Percentiles rank a stretch among this genome's conserved stretches.
phyloP scores from a whole-genome alignment of 805 yeast species.

The Ogataea ramenticola region DNA sequence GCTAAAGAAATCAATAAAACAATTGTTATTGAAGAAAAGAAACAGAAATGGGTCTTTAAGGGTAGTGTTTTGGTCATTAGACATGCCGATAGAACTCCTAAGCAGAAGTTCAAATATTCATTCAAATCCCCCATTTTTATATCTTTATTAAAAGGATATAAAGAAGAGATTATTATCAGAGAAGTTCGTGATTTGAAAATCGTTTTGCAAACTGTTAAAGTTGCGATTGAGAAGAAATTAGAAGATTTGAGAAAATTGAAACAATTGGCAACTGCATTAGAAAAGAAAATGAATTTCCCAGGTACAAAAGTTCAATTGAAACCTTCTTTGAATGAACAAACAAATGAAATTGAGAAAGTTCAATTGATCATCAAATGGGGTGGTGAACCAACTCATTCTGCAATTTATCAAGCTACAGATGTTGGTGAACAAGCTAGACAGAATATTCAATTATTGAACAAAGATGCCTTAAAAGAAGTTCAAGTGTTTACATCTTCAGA shows the following conservation, averaged over 20 bases:
- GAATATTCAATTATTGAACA: constrained; percentile 79
- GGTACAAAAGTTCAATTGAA: constrained; percentile 96
- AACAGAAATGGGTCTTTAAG: constrained; percentile 94
- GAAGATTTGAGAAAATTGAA: constrained; percentile 76
- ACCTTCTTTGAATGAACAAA: constrained; percentile 63
- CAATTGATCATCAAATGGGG: constrained; percentile 98
- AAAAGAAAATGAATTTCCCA: constrained; percentile 82
- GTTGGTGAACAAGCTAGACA: constrained; percentile 95
- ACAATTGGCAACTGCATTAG: constrained; percentile 76
- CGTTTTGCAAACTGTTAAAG: constrained; percentile 75
- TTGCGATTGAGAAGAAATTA: constrained; percentile 69
- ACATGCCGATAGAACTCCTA: constrained; percentile 98
- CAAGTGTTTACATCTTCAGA: constrained; percentile 88
- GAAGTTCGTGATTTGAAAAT: constrained; percentile 80
- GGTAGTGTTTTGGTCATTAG: constrained; percentile 88
- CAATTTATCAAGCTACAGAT: constrained; percentile 88
- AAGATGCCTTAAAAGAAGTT: constrained; percentile 77
- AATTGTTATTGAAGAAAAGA: constrained; percentile 41
- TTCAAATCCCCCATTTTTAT: constrained; percentile 83
- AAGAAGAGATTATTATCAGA: constrained; percentile 91
- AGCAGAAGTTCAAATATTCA: constrained; percentile 94
- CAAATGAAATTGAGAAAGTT: constrained; percentile 77
- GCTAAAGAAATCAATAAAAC: neutral
- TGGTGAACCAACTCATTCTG: constrained; percentile 98
- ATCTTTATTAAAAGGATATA: constrained; percentile 85